Conservation (phyloP, 768 basidiomycete species). For the Gyrodon lividus region DNA sequence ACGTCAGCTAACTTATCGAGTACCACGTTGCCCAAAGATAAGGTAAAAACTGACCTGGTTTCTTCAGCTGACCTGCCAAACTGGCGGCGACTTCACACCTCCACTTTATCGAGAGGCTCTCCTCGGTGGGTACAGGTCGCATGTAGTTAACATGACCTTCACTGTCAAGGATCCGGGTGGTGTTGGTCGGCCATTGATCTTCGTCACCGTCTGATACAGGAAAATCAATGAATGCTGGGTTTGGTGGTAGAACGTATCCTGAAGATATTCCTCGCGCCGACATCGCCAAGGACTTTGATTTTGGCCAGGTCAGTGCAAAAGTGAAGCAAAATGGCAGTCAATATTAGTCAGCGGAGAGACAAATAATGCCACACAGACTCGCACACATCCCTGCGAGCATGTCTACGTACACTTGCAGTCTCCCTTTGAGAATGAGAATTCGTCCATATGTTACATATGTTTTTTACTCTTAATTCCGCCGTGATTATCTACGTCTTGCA, state of each 20-base stretch:
- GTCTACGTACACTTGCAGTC: not conserved
- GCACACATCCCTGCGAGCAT: no score
- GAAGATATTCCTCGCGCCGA: slow-evolving; percentile 16
- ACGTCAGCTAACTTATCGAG: not conserved
- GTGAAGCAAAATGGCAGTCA: no score
- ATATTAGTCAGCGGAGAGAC: slow-evolving; percentile 16
- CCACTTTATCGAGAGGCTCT: slow-evolving; percentile 58
- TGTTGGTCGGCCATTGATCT: slow-evolving; percentile 56
- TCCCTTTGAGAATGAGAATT: not conserved
- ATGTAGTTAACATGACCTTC: slow-evolving; percentile 75
- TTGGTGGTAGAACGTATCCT: slow-evolving; percentile 41
- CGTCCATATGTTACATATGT: not conserved
- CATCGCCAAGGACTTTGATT: no score
- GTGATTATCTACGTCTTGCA: slow-evolving; percentile 66
- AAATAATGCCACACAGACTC: not conserved
- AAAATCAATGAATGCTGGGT: slow-evolving; percentile 60
- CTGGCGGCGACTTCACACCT: slow-evolving; percentile 41
- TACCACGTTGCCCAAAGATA: not conserved
- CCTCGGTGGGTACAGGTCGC: slow-evolving; percentile 51
- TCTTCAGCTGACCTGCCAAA: slow-evolving; percentile 43
- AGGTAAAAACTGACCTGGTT: slow-evolving; percentile 45
- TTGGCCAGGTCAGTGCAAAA: no score
- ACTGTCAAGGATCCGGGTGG: slow-evolving; percentile 47
- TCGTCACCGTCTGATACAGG: slow-evolving; percentile 58
- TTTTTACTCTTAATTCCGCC: slow-evolving; percentile 32